Base-by-base conservation (phyloP, 306 rosid genomes). In the Malus orientalis region DNA sequence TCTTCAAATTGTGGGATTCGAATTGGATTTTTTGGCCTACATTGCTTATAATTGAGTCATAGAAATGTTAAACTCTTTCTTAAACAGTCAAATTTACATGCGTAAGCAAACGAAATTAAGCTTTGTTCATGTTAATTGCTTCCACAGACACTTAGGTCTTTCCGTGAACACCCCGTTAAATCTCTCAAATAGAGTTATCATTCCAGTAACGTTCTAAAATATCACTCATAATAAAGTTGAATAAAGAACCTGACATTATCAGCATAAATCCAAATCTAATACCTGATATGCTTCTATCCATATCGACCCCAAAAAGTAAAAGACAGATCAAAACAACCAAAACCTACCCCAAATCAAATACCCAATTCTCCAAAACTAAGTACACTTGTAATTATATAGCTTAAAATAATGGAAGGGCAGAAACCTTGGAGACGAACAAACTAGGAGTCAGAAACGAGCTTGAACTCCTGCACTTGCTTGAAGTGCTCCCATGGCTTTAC, bases 401-500 rank as follows among this genome's bases (percentile, higher is more conserved):
- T 2, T 23, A 4, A 61, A 13, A 29, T 19, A 9, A 36, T 66
- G 47, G 6, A 42, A 20, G 29, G 40, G 47, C 55, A 33, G 6
- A 29, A 5, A 47, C 42, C 69, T 27, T 30, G 62, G 22, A 57
- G 62, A 19, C 55, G 18, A 12, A 15, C 16, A 58, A 79, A 25
- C 11, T 85, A 80, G 55, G 76, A 86, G 51, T 77, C 89, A 22
- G 79, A 86, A 36, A 84, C 86, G 70, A 53, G 91, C 82, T 95
- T 88, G 83, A 95, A 95, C 76, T 89, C 97, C 69, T 84, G 89
- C 33, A 95, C 82, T 79, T 95, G 97, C 85, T 90, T 95, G 77
- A 88, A 90, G 81, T 92, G 84, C 86, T 84, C 1, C 97, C 98
- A 95, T 7, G 89, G 88, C 86, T 92, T 92, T 63, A 90, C 99